phyloP scores from a whole-genome alignment of 2,329 filamentous ascomycete genomes.

The Monilinia fructigena region DNA sequence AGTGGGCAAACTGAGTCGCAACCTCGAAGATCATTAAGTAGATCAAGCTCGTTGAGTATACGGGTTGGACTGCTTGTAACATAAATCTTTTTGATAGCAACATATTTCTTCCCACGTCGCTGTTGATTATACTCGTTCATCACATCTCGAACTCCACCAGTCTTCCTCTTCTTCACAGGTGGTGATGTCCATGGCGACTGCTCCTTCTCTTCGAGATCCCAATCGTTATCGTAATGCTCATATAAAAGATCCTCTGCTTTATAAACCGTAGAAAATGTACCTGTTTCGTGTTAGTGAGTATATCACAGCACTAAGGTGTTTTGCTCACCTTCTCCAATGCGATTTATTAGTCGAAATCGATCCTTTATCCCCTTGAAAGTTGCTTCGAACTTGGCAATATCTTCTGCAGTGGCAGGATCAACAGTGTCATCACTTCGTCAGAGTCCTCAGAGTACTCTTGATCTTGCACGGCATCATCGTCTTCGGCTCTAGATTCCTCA shows the following conservation, averaged over 20 bases:
- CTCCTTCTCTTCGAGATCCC: conserved; percentile 71
- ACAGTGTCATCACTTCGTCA: conserved; percentile 61
- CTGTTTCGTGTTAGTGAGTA: conserved; percentile 47
- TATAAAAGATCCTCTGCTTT: conserved; percentile 94
- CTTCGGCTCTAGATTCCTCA: conserved; percentile 35
- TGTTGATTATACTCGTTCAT: conserved; percentile 39
- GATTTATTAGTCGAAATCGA: conserved; percentile 87
- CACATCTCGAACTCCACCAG: conserved; percentile 40
- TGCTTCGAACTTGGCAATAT: conserved; percentile 82
- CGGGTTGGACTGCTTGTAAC: conserved; percentile 92
- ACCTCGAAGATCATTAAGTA: conserved; percentile 81
- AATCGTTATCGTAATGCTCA: conserved; percentile 77
- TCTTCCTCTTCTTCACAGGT: conserved; percentile 56
- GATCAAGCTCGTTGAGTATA: conserved; percentile 93
- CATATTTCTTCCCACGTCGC: conserved; percentile 66
- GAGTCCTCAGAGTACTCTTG: conserved; percentile 49
- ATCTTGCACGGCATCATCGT: conserved; percentile 36
- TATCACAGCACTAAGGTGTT: neutral
- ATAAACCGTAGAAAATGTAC: conserved; percentile 98
- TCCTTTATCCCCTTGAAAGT: conserved; percentile 81
- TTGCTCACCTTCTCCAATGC: conserved; percentile 84
- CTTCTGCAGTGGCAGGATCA: conserved; percentile 70
- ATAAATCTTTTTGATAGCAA: conserved; percentile 99
- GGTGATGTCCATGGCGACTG: conserved; percentile 68
- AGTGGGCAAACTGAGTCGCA: conserved; percentile 87